phyloP scores from a whole-genome alignment of 2,329 filamentous ascomycete species.

The Fusarium penzigii region DNA sequence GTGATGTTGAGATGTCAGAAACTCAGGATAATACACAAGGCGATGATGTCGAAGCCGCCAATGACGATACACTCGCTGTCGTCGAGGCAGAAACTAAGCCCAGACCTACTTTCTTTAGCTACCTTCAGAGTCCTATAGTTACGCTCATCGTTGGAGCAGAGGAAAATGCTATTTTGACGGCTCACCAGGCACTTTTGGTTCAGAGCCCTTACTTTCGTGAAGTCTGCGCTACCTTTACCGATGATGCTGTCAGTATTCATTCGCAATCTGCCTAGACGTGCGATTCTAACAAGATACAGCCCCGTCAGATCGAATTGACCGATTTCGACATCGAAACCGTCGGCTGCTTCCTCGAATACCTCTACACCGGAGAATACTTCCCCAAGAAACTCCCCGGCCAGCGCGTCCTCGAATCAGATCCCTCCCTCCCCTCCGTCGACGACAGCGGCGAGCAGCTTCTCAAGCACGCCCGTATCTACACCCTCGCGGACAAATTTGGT shows the following conservation, averaged over 20 bases:
- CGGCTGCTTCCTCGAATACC: constrained; percentile 43
- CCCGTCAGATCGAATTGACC: constrained; percentile 67
- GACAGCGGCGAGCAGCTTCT: constrained; percentile 80
- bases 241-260: constrained; percentile 55
- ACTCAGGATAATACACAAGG: constrained; percentile 33
- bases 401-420: constrained; percentile 69
- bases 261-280: not conserved
- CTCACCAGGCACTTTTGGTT: constrained; percentile 75
- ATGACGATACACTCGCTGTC: constrained; percentile 40
- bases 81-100: constrained; percentile 37
- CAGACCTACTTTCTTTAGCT: constrained; percentile 54
- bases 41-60: constrained; percentile 33
- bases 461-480: constrained; percentile 88
- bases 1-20: constrained; percentile 43
- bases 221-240: constrained; percentile 60
- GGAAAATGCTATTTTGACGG: constrained; percentile 67
- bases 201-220: constrained; percentile 75
- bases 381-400: constrained; percentile 65
- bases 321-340: constrained; percentile 38
- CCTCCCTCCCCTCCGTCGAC: constrained; percentile 66
- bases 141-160: constrained; percentile 65
- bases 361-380: constrained; percentile 62
- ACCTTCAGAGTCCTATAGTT: constrained; percentile 69
- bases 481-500: constrained; percentile 77
- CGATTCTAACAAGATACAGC: constrained; percentile 34